Conservation (phyloP, 805 yeast genomes). For the Yarrowia sp. region DNA sequence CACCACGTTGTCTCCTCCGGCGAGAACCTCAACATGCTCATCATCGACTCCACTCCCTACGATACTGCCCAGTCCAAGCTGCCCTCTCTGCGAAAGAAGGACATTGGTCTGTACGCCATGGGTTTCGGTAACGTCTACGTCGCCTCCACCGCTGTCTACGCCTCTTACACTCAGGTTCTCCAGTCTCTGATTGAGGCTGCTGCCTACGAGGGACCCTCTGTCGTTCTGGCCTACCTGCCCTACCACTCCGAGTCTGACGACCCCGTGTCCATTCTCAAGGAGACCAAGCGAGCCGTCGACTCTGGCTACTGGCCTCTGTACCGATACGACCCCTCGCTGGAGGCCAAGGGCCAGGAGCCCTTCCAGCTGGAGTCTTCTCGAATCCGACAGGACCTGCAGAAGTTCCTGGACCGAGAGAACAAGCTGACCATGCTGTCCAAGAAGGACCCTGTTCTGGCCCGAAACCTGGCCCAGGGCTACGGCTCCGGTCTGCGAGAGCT, state of each 20-base stretch:
- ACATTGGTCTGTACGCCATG: slow-evolving; percentile 94
- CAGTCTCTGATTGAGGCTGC: slow-evolving; percentile 92
- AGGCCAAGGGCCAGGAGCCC: slow-evolving; percentile 57
- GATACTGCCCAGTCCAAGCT: slow-evolving; percentile 51
- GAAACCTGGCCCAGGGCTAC: slow-evolving; percentile 69
- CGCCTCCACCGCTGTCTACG: slow-evolving; percentile 91
- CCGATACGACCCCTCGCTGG: slow-evolving; percentile 74
- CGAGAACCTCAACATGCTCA: slow-evolving; percentile 79
- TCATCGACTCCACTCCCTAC: slow-evolving; percentile 84
- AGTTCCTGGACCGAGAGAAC: slow-evolving; percentile 89
- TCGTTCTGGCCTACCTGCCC: slow-evolving; percentile 90
- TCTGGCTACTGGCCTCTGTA: slow-evolving; percentile 97
- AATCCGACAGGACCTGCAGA: slow-evolving; percentile 75
- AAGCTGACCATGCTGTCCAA: slow-evolving; percentile 76
- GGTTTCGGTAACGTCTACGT: slow-evolving; percentile 87
- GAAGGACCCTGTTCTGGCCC: slow-evolving; percentile 75
- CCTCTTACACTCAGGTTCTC: slow-evolving; percentile 90
- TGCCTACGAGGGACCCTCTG: slow-evolving; percentile 85
- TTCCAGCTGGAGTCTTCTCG: slow-evolving; percentile 87
- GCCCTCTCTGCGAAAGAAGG: slow-evolving; percentile 69
- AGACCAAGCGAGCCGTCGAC: slow-evolving; percentile 88
- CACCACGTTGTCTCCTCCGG: slow-evolving; percentile 81
- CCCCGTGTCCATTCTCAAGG: slow-evolving; percentile 77
- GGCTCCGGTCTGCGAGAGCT: slow-evolving; percentile 65
- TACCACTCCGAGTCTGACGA: slow-evolving; percentile 64